A percentile compares a stretch with the other conserved stretches of the same genome.
These are phyloP conservation scores for Hygrophila difformis DNA, from an alignment of 257 asterid genomes.

Conservation along the genomic window DNA sequence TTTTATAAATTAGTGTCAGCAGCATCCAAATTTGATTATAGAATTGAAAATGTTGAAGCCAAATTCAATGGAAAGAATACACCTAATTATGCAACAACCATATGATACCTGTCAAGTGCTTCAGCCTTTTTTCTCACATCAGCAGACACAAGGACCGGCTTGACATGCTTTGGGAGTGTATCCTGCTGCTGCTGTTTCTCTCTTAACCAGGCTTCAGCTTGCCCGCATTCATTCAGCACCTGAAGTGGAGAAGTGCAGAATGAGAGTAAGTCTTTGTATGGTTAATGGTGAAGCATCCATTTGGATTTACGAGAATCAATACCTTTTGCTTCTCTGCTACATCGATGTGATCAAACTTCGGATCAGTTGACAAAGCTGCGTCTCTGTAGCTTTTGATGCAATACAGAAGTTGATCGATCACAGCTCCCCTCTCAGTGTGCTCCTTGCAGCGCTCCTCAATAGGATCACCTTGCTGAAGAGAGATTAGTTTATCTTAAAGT, in stretches of 20 bases:
- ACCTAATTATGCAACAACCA: too few species aligned
- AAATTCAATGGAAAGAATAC: too few species aligned
- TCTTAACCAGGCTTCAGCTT: slow-evolving; percentile 78
- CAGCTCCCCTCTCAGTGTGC: slow-evolving; percentile 54
- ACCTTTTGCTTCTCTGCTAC: slow-evolving; percentile 72
- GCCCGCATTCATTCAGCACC: slow-evolving; percentile 68
- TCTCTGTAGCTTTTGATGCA: slow-evolving; percentile 76
- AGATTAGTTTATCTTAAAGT: too few species aligned
- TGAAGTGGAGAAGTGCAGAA: slow-evolving; percentile 7
- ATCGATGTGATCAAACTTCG: slow-evolving; percentile 81
- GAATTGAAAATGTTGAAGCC: too few species aligned
- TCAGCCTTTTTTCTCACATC: slow-evolving; percentile 71
- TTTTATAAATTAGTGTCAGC: too few species aligned
- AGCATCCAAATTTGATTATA: too few species aligned
- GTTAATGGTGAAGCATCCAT: too few species aligned
- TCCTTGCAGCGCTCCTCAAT: slow-evolving; percentile 77
- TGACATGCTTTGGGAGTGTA: slow-evolving; percentile 58
- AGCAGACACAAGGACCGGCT: slow-evolving; percentile 62
- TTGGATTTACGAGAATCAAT: not conserved
- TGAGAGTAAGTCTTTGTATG: too few species aligned
- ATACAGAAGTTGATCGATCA: slow-evolving; percentile 42
- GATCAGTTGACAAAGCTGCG: slow-evolving; percentile 58
- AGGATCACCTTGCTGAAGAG: slow-evolving; percentile 73
- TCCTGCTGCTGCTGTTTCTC: slow-evolving; percentile 81
- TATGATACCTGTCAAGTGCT: slow-evolving; percentile 61